Conservation (phyloP, 108 stramenopile species). For the Skeletonema costatum region DNA sequence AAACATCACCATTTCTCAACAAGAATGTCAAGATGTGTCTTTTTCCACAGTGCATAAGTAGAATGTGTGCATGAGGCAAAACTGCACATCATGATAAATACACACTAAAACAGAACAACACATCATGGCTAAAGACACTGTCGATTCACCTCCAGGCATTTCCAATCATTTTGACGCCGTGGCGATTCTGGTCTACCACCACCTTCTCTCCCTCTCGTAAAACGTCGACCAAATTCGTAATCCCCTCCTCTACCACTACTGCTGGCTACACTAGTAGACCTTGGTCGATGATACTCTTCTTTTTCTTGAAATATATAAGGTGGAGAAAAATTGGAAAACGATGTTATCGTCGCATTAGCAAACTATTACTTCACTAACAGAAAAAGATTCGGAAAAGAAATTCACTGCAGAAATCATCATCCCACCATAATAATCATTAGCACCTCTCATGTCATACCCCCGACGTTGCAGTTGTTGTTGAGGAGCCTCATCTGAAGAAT, state of each 20-base stretch:
- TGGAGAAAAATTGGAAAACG: neutral
- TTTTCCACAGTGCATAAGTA: neutral
- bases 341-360: neutral
- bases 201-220: slow-evolving; percentile 13
- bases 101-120: neutral
- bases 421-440: neutral
- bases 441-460: neutral
- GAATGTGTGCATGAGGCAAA: neutral
- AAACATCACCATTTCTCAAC: neutral
- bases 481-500: neutral
- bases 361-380: neutral
- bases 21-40: neutral
- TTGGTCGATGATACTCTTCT: neutral
- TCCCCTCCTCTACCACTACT: neutral
- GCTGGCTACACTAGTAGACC: neutral
- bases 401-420: neutral
- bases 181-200: neutral
- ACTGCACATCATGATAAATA: neutral
- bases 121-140: neutral
- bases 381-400: neutral
- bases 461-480: neutral
- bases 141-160: slow-evolving; percentile 44
- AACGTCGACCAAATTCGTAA: neutral
- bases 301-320: neutral
- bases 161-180: slow-evolving; percentile 2